These are phyloP conservation scores for Yamadazyma philogaea DNA, from an alignment of 805 yeast genomes.

Conservation along the genomic window DNA sequence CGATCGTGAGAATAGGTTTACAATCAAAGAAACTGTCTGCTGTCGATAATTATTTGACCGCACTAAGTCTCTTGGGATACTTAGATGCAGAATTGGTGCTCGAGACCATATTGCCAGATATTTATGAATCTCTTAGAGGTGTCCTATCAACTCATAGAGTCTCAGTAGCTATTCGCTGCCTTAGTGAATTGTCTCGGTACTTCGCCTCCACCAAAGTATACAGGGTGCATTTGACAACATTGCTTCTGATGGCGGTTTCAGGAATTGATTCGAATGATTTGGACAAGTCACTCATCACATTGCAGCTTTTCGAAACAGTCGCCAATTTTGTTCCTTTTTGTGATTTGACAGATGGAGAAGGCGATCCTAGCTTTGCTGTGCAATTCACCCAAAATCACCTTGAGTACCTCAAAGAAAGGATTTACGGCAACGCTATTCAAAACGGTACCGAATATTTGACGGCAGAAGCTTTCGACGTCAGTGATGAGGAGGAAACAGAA, in stretches of 20 bases:
- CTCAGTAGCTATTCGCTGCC: constrained; percentile 63
- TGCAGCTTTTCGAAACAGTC: constrained; percentile 66
- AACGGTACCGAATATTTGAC: neutral
- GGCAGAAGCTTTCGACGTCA: constrained; percentile 32
- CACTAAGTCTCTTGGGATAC: constrained; percentile 62
- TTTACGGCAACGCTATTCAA: constrained; percentile 23
- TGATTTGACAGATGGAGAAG: constrained; percentile 50
- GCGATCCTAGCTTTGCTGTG: constrained; percentile 33
- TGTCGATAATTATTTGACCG: constrained; percentile 54
- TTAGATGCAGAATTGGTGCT: constrained; percentile 54
- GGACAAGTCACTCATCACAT: constrained; percentile 62
- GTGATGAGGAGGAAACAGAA: constrained; percentile 42
- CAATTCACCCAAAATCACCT: constrained; percentile 69
- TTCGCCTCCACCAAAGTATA: constrained; percentile 62
- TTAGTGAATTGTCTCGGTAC: constrained; percentile 62
- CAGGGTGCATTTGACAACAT: constrained; percentile 74
- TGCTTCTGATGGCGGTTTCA: constrained; percentile 65
- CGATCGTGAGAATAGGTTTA: constrained; percentile 63
- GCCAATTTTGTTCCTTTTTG: constrained; percentile 71
- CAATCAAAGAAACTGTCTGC: constrained; percentile 65
- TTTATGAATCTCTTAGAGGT: constrained; percentile 71
- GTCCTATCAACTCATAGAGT: constrained; percentile 79
- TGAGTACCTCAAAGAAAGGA: constrained; percentile 46
- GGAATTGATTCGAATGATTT: constrained; percentile 90
- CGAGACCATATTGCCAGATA: constrained; percentile 58